Evolutionary conservation across 768 basidiomycete species (phyloP).

Genomic region (Lyophyllum atratum): DNA sequence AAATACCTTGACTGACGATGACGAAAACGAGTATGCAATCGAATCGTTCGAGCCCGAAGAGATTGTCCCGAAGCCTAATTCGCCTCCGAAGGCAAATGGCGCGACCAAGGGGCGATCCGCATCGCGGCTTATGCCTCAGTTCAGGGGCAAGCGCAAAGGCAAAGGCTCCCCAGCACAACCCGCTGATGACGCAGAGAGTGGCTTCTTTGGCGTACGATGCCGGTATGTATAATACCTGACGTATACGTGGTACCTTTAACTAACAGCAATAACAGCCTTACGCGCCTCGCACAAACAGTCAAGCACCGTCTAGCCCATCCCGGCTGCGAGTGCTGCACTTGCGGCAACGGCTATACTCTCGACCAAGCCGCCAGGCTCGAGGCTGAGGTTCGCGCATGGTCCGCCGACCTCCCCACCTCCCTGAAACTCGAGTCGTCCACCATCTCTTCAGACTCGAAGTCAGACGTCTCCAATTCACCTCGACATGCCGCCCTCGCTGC

Average conservation of each 20-base stretch:
- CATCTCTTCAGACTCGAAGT: constrained; percentile 2
- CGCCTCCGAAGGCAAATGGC: background rate
- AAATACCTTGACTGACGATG: background rate
- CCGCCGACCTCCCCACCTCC: constrained; percentile 48
- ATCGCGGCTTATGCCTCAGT: constrained; percentile 2
- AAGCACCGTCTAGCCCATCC: constrained; percentile 50
- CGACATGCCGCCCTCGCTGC: constrained; percentile 44
- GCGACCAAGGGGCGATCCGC: background rate
- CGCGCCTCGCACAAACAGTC: constrained; percentile 62
- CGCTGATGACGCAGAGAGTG: constrained; percentile 1
- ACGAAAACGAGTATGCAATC: background rate
- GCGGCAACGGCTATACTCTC: constrained; percentile 50
- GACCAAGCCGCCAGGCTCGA: constrained; percentile 66
- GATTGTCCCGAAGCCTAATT: background rate
- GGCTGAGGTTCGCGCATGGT: constrained; percentile 55
- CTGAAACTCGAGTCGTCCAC: constrained; percentile 36
- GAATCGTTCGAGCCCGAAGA: background rate
- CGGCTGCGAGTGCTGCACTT: constrained; percentile 23
- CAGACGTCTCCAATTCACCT: constrained; percentile 42
- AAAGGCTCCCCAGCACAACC: background rate
- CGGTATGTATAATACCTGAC: constrained; percentile 45
- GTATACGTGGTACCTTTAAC: too few species aligned
- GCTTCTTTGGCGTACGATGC: constrained; percentile 59
- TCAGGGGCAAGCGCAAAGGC: constrained; percentile 4
- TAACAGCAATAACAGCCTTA: too few species aligned